Conservation (phyloP, 2,329 filamentous ascomycete species). For the Aspergillus candidus region DNA sequence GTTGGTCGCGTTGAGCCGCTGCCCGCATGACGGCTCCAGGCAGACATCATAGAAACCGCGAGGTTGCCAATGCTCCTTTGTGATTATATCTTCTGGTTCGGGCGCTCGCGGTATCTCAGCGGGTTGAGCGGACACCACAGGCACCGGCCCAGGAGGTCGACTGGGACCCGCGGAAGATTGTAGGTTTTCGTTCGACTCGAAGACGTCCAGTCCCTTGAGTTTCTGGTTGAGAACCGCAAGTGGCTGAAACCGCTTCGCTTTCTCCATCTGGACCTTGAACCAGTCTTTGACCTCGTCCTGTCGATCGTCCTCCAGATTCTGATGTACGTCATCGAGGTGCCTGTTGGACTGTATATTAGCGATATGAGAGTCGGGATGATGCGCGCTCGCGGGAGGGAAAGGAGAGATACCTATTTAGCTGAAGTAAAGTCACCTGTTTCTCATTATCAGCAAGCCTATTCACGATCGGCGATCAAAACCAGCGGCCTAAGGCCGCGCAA, state of each 20-base stretch:
- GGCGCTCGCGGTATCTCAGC: conserved; percentile 37
- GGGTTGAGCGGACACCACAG: conserved; percentile 16
- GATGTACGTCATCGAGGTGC: conserved; percentile 82
- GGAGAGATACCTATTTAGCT: conserved; percentile 66
- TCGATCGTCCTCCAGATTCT: conserved; percentile 78
- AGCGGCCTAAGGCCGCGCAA: not conserved
- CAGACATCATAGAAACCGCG: conserved; percentile 69
- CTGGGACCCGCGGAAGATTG: conserved; percentile 35
- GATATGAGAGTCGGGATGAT: conserved; percentile 1
- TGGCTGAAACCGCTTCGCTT: conserved; percentile 88
- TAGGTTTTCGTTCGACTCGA: conserved; percentile 77
- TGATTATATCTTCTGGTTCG: conserved; percentile 88
- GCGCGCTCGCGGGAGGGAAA: not conserved
- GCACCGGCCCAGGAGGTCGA: conserved; percentile 22
- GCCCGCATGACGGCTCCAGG: conserved; percentile 79
- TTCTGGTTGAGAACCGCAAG: conserved; percentile 90
- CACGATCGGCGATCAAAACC: not conserved
- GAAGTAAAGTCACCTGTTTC: conserved; percentile 75
- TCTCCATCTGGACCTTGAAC: conserved; percentile 92
- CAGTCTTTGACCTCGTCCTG: conserved; percentile 95
- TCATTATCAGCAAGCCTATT: conserved; percentile 7
- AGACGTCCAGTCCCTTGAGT: conserved; percentile 83
- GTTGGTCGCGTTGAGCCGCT: conserved; percentile 68
- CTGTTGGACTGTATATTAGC: conserved; percentile 36
- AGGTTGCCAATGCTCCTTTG: conserved; percentile 81